Evolutionary conservation across 257 asterid genomes (phyloP), one percentile per base, ranked within the genome.

Genomic region (Lavandula angustifolia): DNA sequence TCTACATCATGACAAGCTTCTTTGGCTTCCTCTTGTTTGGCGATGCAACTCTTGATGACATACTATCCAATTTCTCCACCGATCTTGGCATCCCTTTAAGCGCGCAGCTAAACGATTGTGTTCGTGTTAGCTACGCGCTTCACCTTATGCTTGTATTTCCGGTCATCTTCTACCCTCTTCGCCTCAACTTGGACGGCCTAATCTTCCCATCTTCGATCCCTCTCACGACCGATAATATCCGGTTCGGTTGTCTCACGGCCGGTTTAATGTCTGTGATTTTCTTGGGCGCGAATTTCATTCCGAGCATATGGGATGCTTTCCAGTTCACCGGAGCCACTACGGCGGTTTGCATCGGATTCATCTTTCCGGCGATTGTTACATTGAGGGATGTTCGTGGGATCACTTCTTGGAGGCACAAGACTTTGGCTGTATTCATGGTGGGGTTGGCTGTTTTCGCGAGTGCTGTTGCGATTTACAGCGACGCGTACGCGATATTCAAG

Each of bases 11-110:
- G 84, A 81, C 83, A 1, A 87, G 88, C 81, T 68, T 79, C 70
- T 83, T 87, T 6, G 91, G 88, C 3, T 76, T 76, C 70, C 87
- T 85, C 32, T 73, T 87, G 42, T 80, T 85, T 67, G 94, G 90
- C 0, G 85, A 81, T 31, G 59, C 75, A 5, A 85, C 83, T 37
- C 82, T 83, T 8, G 84, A 79, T 35, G 87, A 82, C 27, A 71
- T 82, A 13, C 35, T 82, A 4, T 69, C 87, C 54, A 82, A 82
- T 32, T 81, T 81, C 60, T 63, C 70, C 73, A 41, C 69, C 0
- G 64, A 82, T 67, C 79, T 82, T 3, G 82, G 79, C 11, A 82
- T 82, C 78, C 84, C 87, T 9, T 68, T 69, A 9, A 70, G 84
- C 47, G 68, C 82, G 4, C 73, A 66, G 77, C 74, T 82, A 3